Evolutionary conservation across 345 rosid genomes (phyloP).

Genomic region (Litchi chinensis): DNA sequence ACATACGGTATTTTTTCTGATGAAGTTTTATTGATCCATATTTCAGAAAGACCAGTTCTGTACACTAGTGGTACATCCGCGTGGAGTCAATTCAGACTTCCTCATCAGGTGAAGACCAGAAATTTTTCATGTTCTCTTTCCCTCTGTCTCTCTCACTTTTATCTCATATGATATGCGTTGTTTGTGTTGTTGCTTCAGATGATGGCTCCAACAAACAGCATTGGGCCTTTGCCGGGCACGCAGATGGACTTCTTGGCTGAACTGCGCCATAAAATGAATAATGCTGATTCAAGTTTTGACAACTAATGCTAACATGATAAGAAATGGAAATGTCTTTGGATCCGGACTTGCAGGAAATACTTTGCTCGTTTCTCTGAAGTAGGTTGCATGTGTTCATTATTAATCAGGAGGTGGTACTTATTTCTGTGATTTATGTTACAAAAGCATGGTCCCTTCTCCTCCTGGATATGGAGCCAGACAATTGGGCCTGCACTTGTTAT

Average conservation of each 20-base stretch:
- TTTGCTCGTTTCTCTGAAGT: conserved; percentile 13
- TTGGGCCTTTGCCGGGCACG: conserved; percentile 38
- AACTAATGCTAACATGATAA: conserved; percentile 16
- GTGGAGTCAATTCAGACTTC: conserved; percentile 56
- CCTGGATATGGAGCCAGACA: not conserved
- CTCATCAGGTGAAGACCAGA: conserved; percentile 57
- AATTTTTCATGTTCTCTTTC: not conserved
- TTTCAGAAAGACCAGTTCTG: conserved; percentile 67
- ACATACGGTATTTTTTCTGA: not conserved
- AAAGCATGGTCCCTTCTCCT: not conserved
- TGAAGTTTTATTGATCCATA: not conserved
- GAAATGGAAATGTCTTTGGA: conserved; percentile 7
- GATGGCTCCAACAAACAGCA: conserved; percentile 34
- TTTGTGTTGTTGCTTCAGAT: conserved; percentile 35
- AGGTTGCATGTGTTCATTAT: conserved; percentile 24
- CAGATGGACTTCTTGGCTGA: conserved; percentile 63
- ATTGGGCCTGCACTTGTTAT: not conserved
- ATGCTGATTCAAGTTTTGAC: conserved; percentile 33
- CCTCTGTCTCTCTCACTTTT: not conserved
- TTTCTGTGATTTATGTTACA: conserved; percentile 17
- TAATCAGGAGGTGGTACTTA: conserved; percentile 18
- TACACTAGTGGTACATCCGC: conserved; percentile 49
- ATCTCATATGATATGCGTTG: not conserved
- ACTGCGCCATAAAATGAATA: conserved; percentile 50
- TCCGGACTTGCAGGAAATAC: conserved; percentile 10